phyloP scores from a whole-genome alignment of 1,139 yeast species.

The Schwanniomyces etchellsii region DNA sequence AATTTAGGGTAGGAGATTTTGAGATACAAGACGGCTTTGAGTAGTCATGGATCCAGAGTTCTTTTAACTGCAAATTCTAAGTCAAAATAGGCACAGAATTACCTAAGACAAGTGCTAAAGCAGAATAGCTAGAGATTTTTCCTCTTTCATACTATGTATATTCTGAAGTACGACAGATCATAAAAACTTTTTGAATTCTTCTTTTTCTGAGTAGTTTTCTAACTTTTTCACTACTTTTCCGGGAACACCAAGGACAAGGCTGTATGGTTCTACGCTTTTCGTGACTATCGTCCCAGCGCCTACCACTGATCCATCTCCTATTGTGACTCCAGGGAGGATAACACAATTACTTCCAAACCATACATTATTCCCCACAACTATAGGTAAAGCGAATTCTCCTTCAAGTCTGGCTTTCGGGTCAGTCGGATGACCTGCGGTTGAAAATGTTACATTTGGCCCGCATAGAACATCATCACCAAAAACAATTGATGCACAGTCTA shows the following conservation, averaged over 20 bases:
- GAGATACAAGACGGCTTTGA: slow-evolving; percentile 23
- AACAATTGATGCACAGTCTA: slow-evolving; percentile 58
- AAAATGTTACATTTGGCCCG: slow-evolving; percentile 59
- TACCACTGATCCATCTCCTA: slow-evolving; percentile 58
- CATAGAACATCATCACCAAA: slow-evolving; percentile 56
- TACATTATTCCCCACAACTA: slow-evolving; percentile 55
- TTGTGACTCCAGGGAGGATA: slow-evolving; percentile 60
- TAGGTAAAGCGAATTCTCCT: slow-evolving; percentile 51
- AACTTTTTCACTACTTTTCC: slow-evolving; percentile 41
- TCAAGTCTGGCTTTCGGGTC: slow-evolving; percentile 42
- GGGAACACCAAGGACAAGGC: slow-evolving; percentile 58
- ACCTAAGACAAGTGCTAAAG: too few species aligned
- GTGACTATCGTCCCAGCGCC: slow-evolving; percentile 68
- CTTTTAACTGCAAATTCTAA: too few species aligned
- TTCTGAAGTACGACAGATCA: too few species aligned
- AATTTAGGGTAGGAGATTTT: slow-evolving; percentile 21
- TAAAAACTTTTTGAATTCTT: too few species aligned
- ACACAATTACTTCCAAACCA: slow-evolving; percentile 59
- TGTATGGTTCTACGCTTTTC: slow-evolving; percentile 45
- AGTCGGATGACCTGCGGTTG: slow-evolving; percentile 61
- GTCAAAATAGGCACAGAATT: too few species aligned
- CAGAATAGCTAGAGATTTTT: too few species aligned
- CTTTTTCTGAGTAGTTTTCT: too few species aligned
- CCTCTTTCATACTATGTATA: too few species aligned
- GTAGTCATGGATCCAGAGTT: too few species aligned